A percentile compares a stretch with the other conserved stretches of the same genome.
Evolutionary conservation across 441 rosid species (phyloP).

Genomic region (Pelargonium cotyledonis): DNA sequence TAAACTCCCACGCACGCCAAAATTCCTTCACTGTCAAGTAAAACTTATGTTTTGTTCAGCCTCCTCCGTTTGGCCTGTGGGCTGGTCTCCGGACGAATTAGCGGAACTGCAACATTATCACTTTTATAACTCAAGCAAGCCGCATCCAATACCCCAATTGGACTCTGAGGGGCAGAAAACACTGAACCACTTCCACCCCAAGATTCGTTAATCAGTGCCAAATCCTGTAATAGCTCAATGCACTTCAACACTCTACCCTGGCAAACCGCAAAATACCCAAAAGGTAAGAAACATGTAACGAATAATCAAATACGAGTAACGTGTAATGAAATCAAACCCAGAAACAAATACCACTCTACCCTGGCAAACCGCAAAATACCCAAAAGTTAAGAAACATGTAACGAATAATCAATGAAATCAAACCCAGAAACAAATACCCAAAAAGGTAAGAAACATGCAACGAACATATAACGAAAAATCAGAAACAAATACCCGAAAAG

Average conservation of each 20-base stretch:
- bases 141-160: slow-evolving; percentile 62
- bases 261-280: slow-evolving; percentile 2
- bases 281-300: not conserved
- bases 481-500: no score
- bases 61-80: slow-evolving; percentile 45
- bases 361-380: slow-evolving; percentile 28
- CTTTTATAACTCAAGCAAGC: slow-evolving; percentile 64
- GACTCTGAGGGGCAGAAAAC: slow-evolving; percentile 49
- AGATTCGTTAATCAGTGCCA: slow-evolving; percentile 27
- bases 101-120: slow-evolving; percentile 38
- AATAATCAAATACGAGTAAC: no score
- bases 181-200: slow-evolving; percentile 22
- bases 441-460: no score
- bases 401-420: no score
- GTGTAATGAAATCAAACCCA: no score
- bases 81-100: slow-evolving; percentile 32
- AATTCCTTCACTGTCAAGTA: slow-evolving; percentile 17
- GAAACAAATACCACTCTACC: slow-evolving; percentile 35
- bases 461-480: no score
- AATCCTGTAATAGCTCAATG: slow-evolving; percentile 32
- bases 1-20: slow-evolving; percentile 22
- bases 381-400: no score
- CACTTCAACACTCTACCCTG: slow-evolving; percentile 55
- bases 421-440: no score
- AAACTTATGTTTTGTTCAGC: slow-evolving; percentile 21